Evolutionary conservation across 148 eudicot genomes (phyloP).

Genomic region (Amaranthus palmeri): DNA sequence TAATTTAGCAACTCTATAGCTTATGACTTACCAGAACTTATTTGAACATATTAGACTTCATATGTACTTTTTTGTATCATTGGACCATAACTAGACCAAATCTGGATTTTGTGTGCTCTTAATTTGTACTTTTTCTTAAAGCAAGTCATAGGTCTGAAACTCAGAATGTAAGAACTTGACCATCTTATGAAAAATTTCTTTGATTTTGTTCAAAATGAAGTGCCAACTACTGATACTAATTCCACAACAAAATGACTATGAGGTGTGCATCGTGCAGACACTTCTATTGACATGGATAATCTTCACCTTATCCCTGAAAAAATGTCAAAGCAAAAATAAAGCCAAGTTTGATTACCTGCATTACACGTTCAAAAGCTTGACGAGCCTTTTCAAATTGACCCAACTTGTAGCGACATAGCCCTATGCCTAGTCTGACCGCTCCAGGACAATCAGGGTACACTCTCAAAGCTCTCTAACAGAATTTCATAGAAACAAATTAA

Average conservation of each 20-base stretch:
- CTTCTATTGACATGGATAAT: not conserved
- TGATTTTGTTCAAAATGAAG: not conserved
- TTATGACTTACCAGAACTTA: too few relatives aligned
- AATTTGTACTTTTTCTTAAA: too few relatives aligned
- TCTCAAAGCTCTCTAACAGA: slow-evolving; percentile 71
- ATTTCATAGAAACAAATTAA: not conserved
- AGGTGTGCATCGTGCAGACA: not conserved
- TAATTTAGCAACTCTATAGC: not conserved
- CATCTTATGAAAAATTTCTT: not conserved
- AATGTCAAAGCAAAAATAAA: slow-evolving; percentile 2
- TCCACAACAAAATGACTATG: not conserved
- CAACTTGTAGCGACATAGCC: slow-evolving; percentile 80
- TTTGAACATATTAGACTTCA: too few relatives aligned
- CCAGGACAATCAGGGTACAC: slow-evolving; percentile 85
- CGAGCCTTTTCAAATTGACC: slow-evolving; percentile 94
- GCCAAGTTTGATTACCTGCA: slow-evolving; percentile 52
- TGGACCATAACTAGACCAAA: too few relatives aligned
- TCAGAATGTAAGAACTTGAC: not conserved
- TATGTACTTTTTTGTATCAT: too few relatives aligned
- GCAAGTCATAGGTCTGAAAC: not conserved
- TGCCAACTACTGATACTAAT: not conserved
- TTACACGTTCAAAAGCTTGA: slow-evolving; percentile 80
- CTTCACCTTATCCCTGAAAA: not conserved
- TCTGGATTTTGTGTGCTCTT: too few relatives aligned
- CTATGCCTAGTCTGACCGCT: slow-evolving; percentile 92